These are phyloP conservation scores for Auriculariales sp. DNA, from an alignment of 768 basidiomycete genomes.

Conservation along the genomic window DNA sequence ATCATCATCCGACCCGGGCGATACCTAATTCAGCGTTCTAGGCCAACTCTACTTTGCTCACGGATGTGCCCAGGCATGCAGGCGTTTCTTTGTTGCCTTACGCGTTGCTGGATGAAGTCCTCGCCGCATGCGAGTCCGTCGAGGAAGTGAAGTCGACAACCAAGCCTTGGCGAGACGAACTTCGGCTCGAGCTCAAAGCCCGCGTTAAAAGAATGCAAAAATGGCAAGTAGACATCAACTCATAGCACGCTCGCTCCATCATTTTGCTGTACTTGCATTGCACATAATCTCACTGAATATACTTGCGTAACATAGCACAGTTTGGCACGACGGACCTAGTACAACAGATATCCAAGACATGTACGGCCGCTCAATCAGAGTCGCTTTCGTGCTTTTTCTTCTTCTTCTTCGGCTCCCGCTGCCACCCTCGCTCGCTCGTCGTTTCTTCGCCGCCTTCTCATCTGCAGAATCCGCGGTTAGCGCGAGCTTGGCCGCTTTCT, in stretches of 20 bases:
- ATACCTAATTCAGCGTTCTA: neutral
- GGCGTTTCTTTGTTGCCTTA: constrained; percentile 72
- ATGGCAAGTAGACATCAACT: too few species aligned
- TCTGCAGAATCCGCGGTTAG: constrained; percentile 9
- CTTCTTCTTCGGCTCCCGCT: constrained; percentile 18
- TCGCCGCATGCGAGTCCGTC: constrained; percentile 44
- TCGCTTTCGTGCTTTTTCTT: constrained; percentile 16
- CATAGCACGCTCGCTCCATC: neutral
- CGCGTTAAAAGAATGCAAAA: constrained; percentile 59
- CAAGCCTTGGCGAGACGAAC: constrained; percentile 24
- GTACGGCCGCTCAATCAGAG: too few species aligned
- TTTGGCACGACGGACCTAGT: too few species aligned
- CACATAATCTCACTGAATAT: too few species aligned
- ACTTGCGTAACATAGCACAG: too few species aligned
- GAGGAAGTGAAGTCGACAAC: constrained; percentile 17
- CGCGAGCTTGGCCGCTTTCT: constrained; percentile 65
- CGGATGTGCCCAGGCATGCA: constrained; percentile 23
- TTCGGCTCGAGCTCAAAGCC: constrained; percentile 46
- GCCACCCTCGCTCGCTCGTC: constrained; percentile 15
- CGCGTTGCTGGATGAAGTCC: constrained; percentile 68
- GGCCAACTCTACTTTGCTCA: constrained; percentile 3
- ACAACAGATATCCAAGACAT: too few species aligned
- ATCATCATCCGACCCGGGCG: neutral
- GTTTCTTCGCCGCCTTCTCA: constrained; percentile 22
- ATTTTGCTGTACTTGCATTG: neutral